Percentiles rank a stretch among this genome's conserved stretches.
Evolutionary conservation across 1,284 basidiomycete species (phyloP).

Genomic region (Rhodotorula sp.): DNA sequence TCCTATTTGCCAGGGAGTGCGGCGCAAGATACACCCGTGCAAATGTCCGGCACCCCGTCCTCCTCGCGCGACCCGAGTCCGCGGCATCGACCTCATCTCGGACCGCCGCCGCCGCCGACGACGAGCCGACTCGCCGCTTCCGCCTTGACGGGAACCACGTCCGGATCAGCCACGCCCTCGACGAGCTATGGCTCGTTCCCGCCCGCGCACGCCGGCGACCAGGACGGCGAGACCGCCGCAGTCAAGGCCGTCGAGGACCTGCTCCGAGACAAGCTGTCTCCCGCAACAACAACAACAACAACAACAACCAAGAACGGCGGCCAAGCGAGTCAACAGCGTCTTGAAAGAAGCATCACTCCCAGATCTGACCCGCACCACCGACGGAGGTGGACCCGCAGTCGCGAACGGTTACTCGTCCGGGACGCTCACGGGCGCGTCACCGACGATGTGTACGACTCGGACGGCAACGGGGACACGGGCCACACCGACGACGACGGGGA

Average conservation of each 20-base stretch:
- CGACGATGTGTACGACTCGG: conserved; percentile 29
- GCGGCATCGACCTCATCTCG: not conserved
- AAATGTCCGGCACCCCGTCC: not conserved
- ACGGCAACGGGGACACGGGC: conserved; percentile 19
- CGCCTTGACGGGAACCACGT: conserved; percentile 22
- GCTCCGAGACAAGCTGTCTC: not conserved
- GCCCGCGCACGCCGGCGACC: not conserved
- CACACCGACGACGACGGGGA: not conserved
- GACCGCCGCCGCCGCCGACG: not conserved
- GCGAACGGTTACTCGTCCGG: conserved; percentile 12
- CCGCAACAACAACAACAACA: no score
- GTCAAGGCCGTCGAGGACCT: conserved; percentile 2
- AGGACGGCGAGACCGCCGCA: not conserved
- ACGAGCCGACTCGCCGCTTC: conserved; percentile 1
- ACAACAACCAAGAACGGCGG: no score
- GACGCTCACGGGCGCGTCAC: conserved; percentile 1
- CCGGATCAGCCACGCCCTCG: conserved; percentile 27
- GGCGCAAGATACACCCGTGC: no score
- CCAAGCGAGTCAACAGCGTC: no score
- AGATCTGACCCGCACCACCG: not conserved
- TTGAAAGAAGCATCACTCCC: no score
- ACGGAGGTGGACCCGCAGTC: conserved; percentile 23
- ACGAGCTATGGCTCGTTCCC: conserved; percentile 38
- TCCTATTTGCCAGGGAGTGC: no score
- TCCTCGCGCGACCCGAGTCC: not conserved